A percentile compares a stretch with the other conserved stretches of the same genome.
These are phyloP conservation scores for Vigna hirtella DNA, from an alignment of 306 rosid species.

Conservation along the genomic window DNA sequence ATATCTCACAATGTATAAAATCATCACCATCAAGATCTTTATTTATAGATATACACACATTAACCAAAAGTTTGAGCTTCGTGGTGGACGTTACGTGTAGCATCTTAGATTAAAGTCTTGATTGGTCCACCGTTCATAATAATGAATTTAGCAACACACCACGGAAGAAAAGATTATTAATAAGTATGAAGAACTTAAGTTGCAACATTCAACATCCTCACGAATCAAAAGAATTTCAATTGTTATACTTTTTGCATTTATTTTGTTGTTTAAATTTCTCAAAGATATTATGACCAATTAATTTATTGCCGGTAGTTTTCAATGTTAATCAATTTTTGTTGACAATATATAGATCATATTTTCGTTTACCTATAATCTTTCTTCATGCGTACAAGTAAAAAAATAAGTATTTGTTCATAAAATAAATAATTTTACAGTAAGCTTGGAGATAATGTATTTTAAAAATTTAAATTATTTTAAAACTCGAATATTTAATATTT, in stretches of 20 bases:
- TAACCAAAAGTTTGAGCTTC: too few species aligned
- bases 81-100: neutral
- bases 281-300: neutral
- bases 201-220: neutral
- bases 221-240: neutral
- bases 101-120: neutral
- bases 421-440: too few species aligned
- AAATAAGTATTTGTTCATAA: too few species aligned
- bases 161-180: neutral
- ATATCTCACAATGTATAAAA: too few species aligned
- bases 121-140: neutral
- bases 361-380: neutral
- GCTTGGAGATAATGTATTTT: too few species aligned
- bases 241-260: neutral
- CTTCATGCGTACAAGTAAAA: neutral
- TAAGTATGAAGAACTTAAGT: neutral
- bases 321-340: neutral
- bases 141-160: neutral
- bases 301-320: neutral
- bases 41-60: too few species aligned
- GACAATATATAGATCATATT: neutral
- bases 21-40: too few species aligned
- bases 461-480: too few species aligned
- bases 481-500: too few species aligned
- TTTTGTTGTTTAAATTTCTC: conserved; percentile 3